Conservation (phyloP, 257 asterid genomes). For the Nicotiana tabacum region DNA sequence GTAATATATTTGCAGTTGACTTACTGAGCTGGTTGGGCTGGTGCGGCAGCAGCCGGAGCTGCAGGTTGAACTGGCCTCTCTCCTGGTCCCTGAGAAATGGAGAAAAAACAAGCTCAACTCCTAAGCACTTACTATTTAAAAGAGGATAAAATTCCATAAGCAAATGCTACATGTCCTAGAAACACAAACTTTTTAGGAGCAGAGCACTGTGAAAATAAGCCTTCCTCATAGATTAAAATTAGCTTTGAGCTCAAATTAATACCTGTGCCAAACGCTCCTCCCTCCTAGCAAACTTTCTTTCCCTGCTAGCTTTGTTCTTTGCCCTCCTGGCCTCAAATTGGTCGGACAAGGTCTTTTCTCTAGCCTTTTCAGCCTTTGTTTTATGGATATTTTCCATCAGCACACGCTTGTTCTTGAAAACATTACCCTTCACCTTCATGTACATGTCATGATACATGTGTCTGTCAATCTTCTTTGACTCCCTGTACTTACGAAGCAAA, state of each 20-base stretch:
- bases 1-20: not conserved
- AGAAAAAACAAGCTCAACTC: not conserved
- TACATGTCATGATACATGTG: constrained; percentile 13
- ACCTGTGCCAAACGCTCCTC: constrained; percentile 14
- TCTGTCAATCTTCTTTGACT: constrained; percentile 9
- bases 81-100: constrained; percentile 17
- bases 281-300: constrained; percentile 4
- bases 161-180: not conserved
- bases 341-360: not conserved
- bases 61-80: constrained; percentile 7
- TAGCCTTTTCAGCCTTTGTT: constrained; percentile 10
- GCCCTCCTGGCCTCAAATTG: constrained; percentile 14
- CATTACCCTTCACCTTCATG: constrained; percentile 12
- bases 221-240: not conserved
- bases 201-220: not conserved
- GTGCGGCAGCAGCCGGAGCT: not conserved
- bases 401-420: constrained; percentile 12
- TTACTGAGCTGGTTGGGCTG: constrained; percentile 12
- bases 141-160: not conserved
- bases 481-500: constrained; percentile 10
- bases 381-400: constrained; percentile 12
- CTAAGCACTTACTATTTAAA: not conserved
- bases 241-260: not conserved
- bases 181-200: not conserved
- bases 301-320: constrained; percentile 12